Conservation (phyloP, 2,329 filamentous ascomycete species). For the Fusarium odoratissimum region DNA sequence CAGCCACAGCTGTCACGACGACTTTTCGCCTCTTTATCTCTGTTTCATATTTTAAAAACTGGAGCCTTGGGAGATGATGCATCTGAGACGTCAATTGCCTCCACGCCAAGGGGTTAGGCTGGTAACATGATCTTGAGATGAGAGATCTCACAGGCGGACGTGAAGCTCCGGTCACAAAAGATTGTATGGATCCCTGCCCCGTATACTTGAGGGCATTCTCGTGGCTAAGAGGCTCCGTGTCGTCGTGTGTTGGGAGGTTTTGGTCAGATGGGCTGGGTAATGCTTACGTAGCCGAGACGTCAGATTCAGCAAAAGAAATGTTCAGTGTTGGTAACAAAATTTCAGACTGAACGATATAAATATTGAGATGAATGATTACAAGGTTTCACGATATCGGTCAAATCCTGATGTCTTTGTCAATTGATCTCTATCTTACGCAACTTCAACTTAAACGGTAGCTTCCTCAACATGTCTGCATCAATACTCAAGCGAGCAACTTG, state of each 20-base stretch:
- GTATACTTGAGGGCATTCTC: not conserved
- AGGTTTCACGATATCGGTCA: not conserved
- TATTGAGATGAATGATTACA: not conserved
- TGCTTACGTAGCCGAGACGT: slow-evolving; percentile 22
- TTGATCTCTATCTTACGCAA: not conserved
- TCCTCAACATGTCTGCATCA: slow-evolving; percentile 1
- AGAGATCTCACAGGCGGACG: not conserved
- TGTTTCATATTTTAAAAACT: slow-evolving; percentile 2
- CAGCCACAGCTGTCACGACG: not conserved
- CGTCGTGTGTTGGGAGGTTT: not conserved
- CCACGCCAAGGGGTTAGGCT: not conserved
- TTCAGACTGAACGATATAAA: not conserved
- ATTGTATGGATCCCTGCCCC: not conserved
- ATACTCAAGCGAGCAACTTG: slow-evolving; percentile 10
- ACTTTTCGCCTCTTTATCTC: not conserved
- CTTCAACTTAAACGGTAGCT: too few species aligned
- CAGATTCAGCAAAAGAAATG: not conserved
- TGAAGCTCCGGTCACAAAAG: not conserved
- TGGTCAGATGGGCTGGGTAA: not conserved
- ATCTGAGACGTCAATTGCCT: not conserved
- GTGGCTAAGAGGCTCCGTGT: not conserved
- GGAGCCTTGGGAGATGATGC: not conserved
- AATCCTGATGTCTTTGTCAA: not conserved
- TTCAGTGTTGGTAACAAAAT: not conserved
- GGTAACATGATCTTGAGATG: not conserved